Evolutionary conservation across 176 grass and related monocot genomes (phyloP).

Genomic region (Alloteropsis semialata): DNA sequence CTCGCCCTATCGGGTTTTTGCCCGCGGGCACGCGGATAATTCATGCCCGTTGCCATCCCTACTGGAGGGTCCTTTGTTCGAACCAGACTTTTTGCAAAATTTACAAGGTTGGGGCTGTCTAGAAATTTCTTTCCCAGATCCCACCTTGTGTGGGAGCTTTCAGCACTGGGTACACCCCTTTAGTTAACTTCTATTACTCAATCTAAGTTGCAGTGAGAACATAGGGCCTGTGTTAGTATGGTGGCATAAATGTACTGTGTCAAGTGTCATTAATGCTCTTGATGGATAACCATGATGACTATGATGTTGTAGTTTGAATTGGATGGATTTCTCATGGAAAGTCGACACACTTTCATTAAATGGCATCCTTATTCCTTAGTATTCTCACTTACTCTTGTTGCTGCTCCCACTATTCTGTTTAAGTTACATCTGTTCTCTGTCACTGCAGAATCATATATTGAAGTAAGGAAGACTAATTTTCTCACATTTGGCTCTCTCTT

Average conservation of each 20-base stretch:
- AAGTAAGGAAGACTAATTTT: neutral
- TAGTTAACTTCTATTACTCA: neutral
- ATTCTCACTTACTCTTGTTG: neutral
- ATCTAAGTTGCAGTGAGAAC: neutral
- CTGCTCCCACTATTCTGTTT: neutral
- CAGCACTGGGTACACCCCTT: too few species aligned
- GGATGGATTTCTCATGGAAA: neutral
- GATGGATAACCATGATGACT: neutral
- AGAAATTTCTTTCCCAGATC: too few species aligned
- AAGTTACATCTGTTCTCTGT: neutral
- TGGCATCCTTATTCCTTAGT: constrained; percentile 1
- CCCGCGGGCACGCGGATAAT: too few species aligned
- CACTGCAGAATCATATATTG: neutral
- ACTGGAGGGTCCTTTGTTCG: too few species aligned
- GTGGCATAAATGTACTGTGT: neutral
- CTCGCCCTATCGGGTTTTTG: too few species aligned
- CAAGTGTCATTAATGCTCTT: neutral
- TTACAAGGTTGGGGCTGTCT: too few species aligned
- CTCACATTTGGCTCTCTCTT: neutral
- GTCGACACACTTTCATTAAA: neutral
- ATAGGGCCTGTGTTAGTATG: neutral
- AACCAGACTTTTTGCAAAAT: too few species aligned
- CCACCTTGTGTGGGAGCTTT: too few species aligned
- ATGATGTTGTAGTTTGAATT: neutral
- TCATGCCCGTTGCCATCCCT: too few species aligned